Evolutionary conservation across 2,329 filamentous ascomycete species (phyloP).

Genomic region (Aspergillus floridensis): DNA sequence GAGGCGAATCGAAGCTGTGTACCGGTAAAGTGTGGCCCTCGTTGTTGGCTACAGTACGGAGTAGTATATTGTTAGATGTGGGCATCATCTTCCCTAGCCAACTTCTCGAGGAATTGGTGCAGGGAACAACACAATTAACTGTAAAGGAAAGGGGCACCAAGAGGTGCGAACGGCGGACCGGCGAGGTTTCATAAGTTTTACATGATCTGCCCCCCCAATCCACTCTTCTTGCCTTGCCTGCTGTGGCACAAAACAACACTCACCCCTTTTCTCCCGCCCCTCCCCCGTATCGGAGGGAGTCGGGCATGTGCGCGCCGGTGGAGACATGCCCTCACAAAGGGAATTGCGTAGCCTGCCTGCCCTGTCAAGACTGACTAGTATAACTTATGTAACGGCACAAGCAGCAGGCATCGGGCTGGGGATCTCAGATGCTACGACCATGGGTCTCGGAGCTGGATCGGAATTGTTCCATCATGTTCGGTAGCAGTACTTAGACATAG

Average conservation of each 20-base stretch:
- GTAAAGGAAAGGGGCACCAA: background rate
- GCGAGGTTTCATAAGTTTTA: background rate
- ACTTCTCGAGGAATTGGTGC: background rate
- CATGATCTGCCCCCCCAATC: background rate
- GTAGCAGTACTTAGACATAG: background rate
- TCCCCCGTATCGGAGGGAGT: background rate
- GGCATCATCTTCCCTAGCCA: too few species aligned
- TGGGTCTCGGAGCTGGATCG: background rate
- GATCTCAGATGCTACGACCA: background rate
- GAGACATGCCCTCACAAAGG: background rate
- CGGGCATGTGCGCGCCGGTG: background rate
- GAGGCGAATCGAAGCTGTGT: background rate
- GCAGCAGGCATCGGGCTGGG: background rate
- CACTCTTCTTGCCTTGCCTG: background rate
- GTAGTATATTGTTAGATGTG: too few species aligned
- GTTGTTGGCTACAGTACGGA: too few species aligned
- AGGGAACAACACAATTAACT: background rate
- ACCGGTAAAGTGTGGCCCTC: too few species aligned
- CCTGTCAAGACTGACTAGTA: too few species aligned
- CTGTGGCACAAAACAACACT: background rate
- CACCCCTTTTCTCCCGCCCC: constrained; percentile 3
- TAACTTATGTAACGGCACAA: background rate
- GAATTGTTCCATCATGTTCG: background rate
- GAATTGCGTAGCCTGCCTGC: too few species aligned
- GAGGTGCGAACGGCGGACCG: background rate